Evolutionary conservation across 306 rosid genomes (phyloP), one percentile per base, ranked within the genome.

Genomic region (Inga oerstediana): DNA sequence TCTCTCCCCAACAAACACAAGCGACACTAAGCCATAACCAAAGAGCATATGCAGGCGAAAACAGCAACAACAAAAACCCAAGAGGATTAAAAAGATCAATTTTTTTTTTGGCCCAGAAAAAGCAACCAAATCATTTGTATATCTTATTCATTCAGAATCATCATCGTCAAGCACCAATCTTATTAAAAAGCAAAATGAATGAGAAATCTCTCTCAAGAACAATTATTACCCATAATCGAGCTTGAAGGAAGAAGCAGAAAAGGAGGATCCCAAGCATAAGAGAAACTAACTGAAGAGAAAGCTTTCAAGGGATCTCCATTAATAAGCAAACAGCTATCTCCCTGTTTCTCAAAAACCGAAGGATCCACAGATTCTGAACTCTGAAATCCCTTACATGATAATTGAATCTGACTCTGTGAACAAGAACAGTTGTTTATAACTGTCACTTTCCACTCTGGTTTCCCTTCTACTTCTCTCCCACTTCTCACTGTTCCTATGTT

Each of bases 211-310:
- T 49, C 13, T 37, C 44, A 80, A 14, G 54, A 48, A 67, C 90
- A 83, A 83, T 80, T 51, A 30, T 64, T 39, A 13, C 58, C 71
- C 49, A 85, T 2, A 32, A 75, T 49, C 72, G 91, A 88, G 61
- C 34, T 44, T n/a, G 43, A 2, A 30, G 94, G 93, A 74, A 79
- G 67, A 3, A 92, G 58, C 10, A 76, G 51, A 66, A 83, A 84
- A 61, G 91, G 97, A 66, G 91, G 91, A 44, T 92, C 86, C 94
- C 93, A 86, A 43, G 90, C 97, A 78, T 92, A 90, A 46, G 90
- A 84, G 81, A 90, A 92, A 0, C 12, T 19, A 4, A 90, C 90
- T 19, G 86, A 56, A 9, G 73, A 35, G 3, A 30, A 75, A 35
- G 70, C 51, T 1, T 16, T 44, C 73, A 92, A 19, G 17, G 78